Evolutionary conservation across 2,329 filamentous ascomycete species (phyloP).

Genomic region (Fusarium clavum): DNA sequence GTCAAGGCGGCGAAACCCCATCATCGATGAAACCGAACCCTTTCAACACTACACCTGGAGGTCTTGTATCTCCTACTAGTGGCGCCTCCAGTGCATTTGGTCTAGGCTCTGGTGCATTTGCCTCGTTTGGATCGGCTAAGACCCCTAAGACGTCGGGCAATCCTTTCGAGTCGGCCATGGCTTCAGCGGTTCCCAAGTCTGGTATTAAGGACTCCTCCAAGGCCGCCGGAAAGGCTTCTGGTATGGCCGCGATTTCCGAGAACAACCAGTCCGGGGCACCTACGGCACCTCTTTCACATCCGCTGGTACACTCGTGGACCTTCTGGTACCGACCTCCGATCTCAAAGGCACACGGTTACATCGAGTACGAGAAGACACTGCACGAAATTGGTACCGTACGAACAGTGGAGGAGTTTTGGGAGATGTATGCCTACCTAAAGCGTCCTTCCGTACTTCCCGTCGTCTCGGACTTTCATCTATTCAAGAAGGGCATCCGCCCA

Average conservation of each 20-base stretch:
- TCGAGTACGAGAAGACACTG: conserved; percentile 97
- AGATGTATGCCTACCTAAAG: conserved; percentile 88
- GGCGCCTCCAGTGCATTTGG: conserved; percentile 90
- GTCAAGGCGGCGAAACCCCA: conserved; percentile 73
- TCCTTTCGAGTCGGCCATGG: conserved; percentile 80
- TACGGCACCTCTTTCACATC: conserved; percentile 58
- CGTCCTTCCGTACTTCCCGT: conserved; percentile 87
- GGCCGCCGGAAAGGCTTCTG: conserved; percentile 46
- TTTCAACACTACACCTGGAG: conserved; percentile 78
- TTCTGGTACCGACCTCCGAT: conserved; percentile 98
- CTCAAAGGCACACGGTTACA: conserved; percentile 87
- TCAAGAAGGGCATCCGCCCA: conserved; percentile 94
- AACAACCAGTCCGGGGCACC: conserved; percentile 50
- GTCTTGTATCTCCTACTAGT: conserved; percentile 56
- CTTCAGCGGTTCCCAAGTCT: conserved; percentile 53
- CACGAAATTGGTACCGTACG: conserved; percentile 85
- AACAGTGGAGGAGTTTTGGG: conserved; percentile 91
- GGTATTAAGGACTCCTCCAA: conserved; percentile 50
- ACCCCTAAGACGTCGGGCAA: conserved; percentile 87
- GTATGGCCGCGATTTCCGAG: conserved; percentile 62
- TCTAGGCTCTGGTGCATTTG: conserved; percentile 93
- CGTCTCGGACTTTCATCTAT: conserved; percentile 97
- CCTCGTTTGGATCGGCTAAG: conserved; percentile 84
- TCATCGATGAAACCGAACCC: conserved; percentile 83
- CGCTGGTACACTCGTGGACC: conserved; percentile 88